Evolutionary conservation across 2,329 filamentous ascomycete genomes (phyloP), one percentile per base, ranked within the genome.

Genomic region (Fonsecaea pugnacius): DNA sequence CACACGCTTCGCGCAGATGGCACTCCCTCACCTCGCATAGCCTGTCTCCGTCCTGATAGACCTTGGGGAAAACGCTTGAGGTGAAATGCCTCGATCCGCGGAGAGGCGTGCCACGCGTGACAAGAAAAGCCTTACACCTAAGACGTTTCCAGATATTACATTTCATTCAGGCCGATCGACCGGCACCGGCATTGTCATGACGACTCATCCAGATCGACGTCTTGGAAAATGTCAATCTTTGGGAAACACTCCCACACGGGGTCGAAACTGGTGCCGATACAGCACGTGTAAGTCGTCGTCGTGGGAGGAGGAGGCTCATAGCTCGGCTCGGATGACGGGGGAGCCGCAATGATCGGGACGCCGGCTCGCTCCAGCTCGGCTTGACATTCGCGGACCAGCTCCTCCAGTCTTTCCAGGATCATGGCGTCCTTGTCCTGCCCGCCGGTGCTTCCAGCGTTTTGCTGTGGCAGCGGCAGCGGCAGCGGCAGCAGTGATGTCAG

Each of bases 211-310:
- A 33, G 12, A 53, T 32, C 51, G 7, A n/a, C 33, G 5, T 7
- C 6, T 21, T 33, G 27, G 10, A 53, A 59, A 38, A 67, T 33
- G 12, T 62, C 62, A 24, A 62, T 10, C 33, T 50, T 51, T n/a
- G 65, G 65, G 32, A 67, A 67, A 4, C 58, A 55, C 24, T 59
- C 54, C 65, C 65, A 67, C 33, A 55, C 51, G 6, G 65, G 62
- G 46, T 67, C 61, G 30, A 64, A 67, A 16, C 36, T 55, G 24
- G 35, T 18, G 4, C 55, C 61, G 5, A 48, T 2, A 9, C 46
- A 38, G 8, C 24, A 21, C 32, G 24, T 30, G 24, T 52, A 33
- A 12, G 33, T n/a, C 4, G 27, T 33, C 12, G 60, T 27, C 16
- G 12, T 27, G 3, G 27, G 27, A 27, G 8, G 3, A 5, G 7